Evolutionary conservation across 2,329 filamentous ascomycete genomes (phyloP).

Genomic region (Clarireedia paspali): DNA sequence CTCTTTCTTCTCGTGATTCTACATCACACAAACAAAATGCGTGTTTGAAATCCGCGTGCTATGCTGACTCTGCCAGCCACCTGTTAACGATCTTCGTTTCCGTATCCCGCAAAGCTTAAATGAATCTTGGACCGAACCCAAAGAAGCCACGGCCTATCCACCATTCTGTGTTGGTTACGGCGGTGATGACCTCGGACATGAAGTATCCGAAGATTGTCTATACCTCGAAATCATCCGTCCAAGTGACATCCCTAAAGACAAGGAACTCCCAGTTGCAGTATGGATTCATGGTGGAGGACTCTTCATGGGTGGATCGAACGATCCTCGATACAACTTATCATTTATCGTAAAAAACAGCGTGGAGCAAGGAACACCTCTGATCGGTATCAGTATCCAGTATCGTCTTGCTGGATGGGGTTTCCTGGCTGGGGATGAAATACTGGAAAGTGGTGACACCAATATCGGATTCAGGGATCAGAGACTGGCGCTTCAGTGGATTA

Average conservation of each 20-base stretch:
- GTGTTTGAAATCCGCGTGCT: not conserved
- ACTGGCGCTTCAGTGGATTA: slow-evolving; percentile 36
- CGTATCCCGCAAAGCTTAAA: slow-evolving; percentile 17
- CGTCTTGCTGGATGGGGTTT: slow-evolving; percentile 40
- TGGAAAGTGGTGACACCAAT: slow-evolving; percentile 36
- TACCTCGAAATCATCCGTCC: slow-evolving; percentile 47
- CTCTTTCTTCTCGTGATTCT: not conserved
- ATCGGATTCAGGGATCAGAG: slow-evolving; percentile 38
- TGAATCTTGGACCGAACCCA: slow-evolving; percentile 12
- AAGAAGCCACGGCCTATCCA: slow-evolving; percentile 14
- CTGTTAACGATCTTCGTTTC: slow-evolving; percentile 19
- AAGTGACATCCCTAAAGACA: not conserved
- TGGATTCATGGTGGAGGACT: slow-evolving; percentile 48
- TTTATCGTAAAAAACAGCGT: slow-evolving; percentile 31
- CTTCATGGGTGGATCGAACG: slow-evolving; percentile 24
- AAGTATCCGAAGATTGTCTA: slow-evolving; percentile 41
- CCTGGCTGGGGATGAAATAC: slow-evolving; percentile 34
- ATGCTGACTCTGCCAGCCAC: slow-evolving; percentile 12
- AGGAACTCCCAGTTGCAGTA: slow-evolving; percentile 40
- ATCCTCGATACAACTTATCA: slow-evolving; percentile 18
- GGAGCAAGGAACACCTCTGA: slow-evolving; percentile 36
- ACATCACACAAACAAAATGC: not conserved
- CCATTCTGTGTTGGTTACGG: slow-evolving; percentile 23
- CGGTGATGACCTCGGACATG: slow-evolving; percentile 14
- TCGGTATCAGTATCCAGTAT: slow-evolving; percentile 39